A percentile compares a stretch with the other conserved stretches of the same genome.
phyloP scores from a whole-genome alignment of 768 basidiomycete species.

The Pleurotus sapidus region DNA sequence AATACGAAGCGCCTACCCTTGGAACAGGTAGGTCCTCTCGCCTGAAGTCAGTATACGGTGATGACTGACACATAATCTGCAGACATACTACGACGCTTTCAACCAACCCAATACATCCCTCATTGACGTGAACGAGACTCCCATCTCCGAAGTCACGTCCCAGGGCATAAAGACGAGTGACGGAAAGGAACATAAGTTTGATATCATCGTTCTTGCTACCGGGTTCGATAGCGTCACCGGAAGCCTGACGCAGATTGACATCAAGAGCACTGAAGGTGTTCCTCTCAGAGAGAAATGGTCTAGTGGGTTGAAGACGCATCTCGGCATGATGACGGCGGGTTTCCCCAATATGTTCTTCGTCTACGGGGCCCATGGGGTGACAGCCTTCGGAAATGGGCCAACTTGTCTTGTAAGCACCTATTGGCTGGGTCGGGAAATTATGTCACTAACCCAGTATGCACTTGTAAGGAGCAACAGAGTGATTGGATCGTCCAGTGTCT shows the following conservation, averaged over 20 bases:
- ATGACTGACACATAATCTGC: not conserved
- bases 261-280: conserved; percentile 12
- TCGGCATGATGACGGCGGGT: conserved; percentile 10
- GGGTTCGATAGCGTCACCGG: conserved; percentile 15
- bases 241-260: conserved; percentile 11
- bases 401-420: conserved; percentile 11
- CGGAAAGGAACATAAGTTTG: conserved; percentile 13
- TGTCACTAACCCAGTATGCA: not conserved
- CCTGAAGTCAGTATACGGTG: too few species aligned
- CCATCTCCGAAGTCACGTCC: conserved; percentile 12
- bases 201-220: conserved; percentile 15
- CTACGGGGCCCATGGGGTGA: conserved; percentile 14
- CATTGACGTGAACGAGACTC: conserved; percentile 12
- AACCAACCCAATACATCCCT: conserved; percentile 14
- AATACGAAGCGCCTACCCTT: conserved; percentile 19
- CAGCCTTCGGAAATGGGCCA: conserved; percentile 13
- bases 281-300: conserved; percentile 15
- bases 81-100: conserved; percentile 10
- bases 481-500: conserved; percentile 14
- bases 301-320: conserved; percentile 12
- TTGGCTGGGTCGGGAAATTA: not conserved
- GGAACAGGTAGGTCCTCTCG: conserved; percentile 11
- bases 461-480: conserved; percentile 13
- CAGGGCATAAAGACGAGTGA: conserved; percentile 12
- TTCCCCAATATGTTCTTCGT: conserved; percentile 17